Conservation (phyloP, 345 rosid species). For the Rhodomyrtus tomentosa region DNA sequence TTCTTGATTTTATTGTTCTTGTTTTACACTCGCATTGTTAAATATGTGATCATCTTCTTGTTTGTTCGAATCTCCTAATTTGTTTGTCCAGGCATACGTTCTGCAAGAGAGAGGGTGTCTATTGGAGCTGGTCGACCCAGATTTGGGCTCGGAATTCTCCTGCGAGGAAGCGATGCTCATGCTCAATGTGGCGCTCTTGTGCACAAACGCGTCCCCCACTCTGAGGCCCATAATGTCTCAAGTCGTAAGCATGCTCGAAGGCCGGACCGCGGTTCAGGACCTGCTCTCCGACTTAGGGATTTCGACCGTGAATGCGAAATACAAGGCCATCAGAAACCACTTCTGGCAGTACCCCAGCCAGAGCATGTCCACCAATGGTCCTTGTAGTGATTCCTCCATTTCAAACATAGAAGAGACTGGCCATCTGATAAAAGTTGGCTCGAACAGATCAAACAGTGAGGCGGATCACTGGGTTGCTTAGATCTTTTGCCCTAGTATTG, state of each 20-base stretch:
- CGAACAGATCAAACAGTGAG: not conserved
- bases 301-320: slow-evolving; percentile 48
- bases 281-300: slow-evolving; percentile 64
- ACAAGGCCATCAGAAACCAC: slow-evolving; percentile 57
- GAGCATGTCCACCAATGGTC: slow-evolving; percentile 26
- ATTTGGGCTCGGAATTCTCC: slow-evolving; percentile 37
- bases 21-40: not conserved
- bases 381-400: slow-evolving; percentile 14
- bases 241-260: slow-evolving; percentile 77
- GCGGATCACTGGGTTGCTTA: not conserved
- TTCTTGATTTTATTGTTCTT: not conserved
- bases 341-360: slow-evolving; percentile 70
- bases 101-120: slow-evolving; percentile 60
- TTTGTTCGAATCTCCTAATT: not conserved
- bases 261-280: slow-evolving; percentile 59
- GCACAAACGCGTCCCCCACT: slow-evolving; percentile 75
- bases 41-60: not conserved
- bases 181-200: slow-evolving; percentile 68
- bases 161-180: slow-evolving; percentile 64
- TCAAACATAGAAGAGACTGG: slow-evolving; percentile 21
- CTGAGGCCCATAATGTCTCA: slow-evolving; percentile 88
- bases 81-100: slow-evolving; percentile 48
- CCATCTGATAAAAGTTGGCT: slow-evolving; percentile 10
- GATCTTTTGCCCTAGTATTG: not conserved
- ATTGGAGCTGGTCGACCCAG: slow-evolving; percentile 55